Evolutionary conservation across 2,329 filamentous ascomycete genomes (phyloP).

Genomic region (Fusarium verrucosum): DNA sequence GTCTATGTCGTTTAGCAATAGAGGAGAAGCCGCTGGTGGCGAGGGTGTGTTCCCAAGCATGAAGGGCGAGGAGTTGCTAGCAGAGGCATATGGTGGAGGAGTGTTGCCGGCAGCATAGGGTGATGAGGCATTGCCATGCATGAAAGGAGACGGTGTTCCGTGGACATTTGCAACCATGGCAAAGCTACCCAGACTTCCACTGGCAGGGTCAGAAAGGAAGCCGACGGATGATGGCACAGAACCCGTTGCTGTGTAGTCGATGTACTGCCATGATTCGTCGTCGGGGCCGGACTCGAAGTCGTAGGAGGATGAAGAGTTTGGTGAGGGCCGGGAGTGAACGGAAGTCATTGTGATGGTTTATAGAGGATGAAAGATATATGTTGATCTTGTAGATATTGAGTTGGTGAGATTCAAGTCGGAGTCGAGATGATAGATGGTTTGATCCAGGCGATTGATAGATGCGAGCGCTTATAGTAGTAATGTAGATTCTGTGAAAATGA

Average conservation of each 20-base stretch:
- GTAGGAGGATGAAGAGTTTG: constrained; percentile 51
- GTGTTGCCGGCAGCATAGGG: constrained; percentile 37
- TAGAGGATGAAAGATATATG: neutral
- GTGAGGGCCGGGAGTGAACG: constrained; percentile 52
- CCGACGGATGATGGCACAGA: constrained; percentile 53
- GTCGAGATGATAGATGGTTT: neutral
- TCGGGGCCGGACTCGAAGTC: constrained; percentile 53
- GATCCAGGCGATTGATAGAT: neutral
- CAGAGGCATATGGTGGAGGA: constrained; percentile 22
- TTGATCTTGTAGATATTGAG: neutral
- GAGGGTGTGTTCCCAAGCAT: constrained; percentile 42
- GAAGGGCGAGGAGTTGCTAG: constrained; percentile 27
- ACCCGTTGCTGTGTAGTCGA: constrained; percentile 50
- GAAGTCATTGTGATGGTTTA: constrained; percentile 49
- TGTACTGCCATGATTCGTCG: constrained; percentile 58
- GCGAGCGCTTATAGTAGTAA: constrained; percentile 3
- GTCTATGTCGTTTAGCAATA: constrained; percentile 53
- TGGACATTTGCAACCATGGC: constrained; percentile 54
- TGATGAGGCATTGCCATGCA: constrained; percentile 13
- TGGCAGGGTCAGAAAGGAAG: constrained; percentile 61
- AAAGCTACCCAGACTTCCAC: constrained; percentile 62
- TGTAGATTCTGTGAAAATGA: neutral
- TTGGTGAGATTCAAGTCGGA: neutral
- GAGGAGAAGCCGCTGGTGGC: constrained; percentile 53
- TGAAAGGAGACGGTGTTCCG: constrained; percentile 30